These are phyloP conservation scores for Arabis alpina DNA, from an alignment of 345 rosid genomes.

Conservation along the genomic window DNA sequence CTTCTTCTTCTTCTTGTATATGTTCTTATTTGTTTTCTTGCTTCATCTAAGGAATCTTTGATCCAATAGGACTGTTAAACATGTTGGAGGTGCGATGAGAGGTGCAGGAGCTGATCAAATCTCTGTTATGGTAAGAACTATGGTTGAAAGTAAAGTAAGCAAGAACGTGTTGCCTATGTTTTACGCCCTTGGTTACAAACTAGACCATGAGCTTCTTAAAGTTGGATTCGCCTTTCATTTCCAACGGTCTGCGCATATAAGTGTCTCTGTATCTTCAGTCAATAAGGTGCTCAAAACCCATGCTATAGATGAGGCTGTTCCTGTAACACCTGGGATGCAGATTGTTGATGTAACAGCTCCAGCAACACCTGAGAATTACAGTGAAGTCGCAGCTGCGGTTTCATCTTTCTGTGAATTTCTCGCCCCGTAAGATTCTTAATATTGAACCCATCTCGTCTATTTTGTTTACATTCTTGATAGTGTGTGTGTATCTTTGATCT, in stretches of 20 bases:
- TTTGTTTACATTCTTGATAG: not conserved
- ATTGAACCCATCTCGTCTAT: not conserved
- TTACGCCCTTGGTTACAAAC: constrained; percentile 82
- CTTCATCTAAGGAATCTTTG: not conserved
- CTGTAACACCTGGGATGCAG: constrained; percentile 97
- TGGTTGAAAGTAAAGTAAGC: constrained; percentile 97
- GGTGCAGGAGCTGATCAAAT: constrained; percentile 96
- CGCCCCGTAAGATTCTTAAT: constrained; percentile 69
- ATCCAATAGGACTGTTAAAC: constrained; percentile 74
- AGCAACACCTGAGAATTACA: constrained; percentile 82
- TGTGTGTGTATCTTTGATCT: not conserved
- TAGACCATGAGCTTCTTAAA: constrained; percentile 89
- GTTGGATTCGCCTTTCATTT: constrained; percentile 92
- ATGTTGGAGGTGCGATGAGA: constrained; percentile 89
- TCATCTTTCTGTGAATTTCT: constrained; percentile 95
- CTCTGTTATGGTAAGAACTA: constrained; percentile 76
- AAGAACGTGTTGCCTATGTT: constrained; percentile 81
- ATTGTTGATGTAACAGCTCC: constrained; percentile 96
- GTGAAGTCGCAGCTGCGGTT: constrained; percentile 75
- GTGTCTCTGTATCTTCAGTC: constrained; percentile 79
- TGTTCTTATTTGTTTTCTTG: constrained; percentile 2
- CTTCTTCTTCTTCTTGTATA: not conserved
- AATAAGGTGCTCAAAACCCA: constrained; percentile 85
- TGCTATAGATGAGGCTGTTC: constrained; percentile 87
- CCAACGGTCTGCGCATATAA: constrained; percentile 73